These are phyloP conservation scores for Alternaria brassicae DNA, from an alignment of 2,329 filamentous ascomycete genomes.

Conservation along the genomic window DNA sequence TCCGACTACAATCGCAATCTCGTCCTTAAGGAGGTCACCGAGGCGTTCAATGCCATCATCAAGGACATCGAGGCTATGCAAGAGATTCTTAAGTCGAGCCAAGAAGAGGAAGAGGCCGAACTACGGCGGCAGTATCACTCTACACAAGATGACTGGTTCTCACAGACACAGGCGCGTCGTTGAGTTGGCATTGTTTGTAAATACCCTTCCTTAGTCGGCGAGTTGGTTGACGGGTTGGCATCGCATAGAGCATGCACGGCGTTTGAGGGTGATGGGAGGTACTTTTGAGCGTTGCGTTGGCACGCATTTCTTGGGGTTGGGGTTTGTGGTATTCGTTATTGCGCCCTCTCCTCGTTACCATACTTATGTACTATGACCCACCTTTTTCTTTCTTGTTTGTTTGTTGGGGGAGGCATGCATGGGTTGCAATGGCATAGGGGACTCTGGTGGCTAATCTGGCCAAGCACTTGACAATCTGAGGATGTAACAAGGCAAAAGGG, in stretches of 20 bases:
- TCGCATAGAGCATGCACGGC: conserved; percentile 1
- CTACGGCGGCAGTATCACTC: conserved; percentile 9
- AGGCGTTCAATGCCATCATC: conserved; percentile 78
- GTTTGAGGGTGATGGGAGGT: neutral
- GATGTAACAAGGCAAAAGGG: neutral
- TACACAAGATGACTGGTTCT: conserved; percentile 16
- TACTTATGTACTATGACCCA: conserved; percentile 10
- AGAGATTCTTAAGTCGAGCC: conserved; percentile 51
- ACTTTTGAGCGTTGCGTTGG: neutral
- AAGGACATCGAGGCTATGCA: conserved; percentile 69
- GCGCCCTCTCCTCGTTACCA: neutral
- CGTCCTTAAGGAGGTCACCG: conserved; percentile 69
- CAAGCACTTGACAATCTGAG: neutral
- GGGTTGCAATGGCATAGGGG: neutral
- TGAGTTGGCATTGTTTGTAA: neutral
- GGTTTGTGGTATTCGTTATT: neutral
- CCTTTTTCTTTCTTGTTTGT: neutral
- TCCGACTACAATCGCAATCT: conserved; percentile 82
- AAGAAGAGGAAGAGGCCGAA: conserved; percentile 37
- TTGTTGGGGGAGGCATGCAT: neutral
- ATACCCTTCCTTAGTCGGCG: neutral
- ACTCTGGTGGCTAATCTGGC: neutral
- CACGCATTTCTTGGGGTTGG: neutral
- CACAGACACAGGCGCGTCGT: conserved; percentile 10
- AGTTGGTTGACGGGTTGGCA: neutral